phyloP scores from a whole-genome alignment of 805 yeast species.

The Ogataea paradorogensis region DNA sequence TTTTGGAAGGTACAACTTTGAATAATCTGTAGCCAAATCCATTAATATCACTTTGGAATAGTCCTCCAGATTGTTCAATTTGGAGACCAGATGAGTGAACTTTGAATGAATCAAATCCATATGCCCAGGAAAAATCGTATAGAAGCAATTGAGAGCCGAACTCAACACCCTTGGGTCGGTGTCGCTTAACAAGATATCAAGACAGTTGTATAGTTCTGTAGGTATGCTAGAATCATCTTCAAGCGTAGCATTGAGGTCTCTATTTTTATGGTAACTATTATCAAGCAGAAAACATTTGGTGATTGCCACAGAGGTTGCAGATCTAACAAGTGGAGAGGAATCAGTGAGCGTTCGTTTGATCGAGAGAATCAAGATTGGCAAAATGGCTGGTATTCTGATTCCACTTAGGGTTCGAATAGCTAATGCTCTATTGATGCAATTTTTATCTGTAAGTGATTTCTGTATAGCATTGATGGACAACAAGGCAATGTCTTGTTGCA shows the following conservation, averaged over 20 bases:
- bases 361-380: constrained; percentile 74
- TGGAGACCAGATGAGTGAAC: constrained; percentile 44
- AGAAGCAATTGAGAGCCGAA: constrained; percentile 58
- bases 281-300: constrained; percentile 49
- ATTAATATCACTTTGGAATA: constrained; percentile 64
- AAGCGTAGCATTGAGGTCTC: constrained; percentile 10
- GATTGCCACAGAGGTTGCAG: constrained; percentile 75
- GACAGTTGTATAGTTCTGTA: constrained; percentile 48
- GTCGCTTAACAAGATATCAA: constrained; percentile 62
- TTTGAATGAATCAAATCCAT: constrained; percentile 71
- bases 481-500: constrained; percentile 85
- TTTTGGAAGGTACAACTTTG: constrained; percentile 54
- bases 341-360: constrained; percentile 68
- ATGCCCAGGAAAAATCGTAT: constrained; percentile 50
- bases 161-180: constrained; percentile 64
- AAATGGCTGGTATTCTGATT: constrained; percentile 75
- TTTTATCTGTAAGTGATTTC: constrained; percentile 68
- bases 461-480: constrained; percentile 90
- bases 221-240: constrained; percentile 36
- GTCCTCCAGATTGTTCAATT: constrained; percentile 56
- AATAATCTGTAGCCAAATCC: constrained; percentile 65
- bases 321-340: constrained; percentile 71
- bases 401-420: constrained; percentile 80
- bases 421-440: constrained; percentile 64
- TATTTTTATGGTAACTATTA: constrained; percentile 21